Conservation (phyloP, 2,329 filamentous ascomycete species). For the Penicillium thymicola region DNA sequence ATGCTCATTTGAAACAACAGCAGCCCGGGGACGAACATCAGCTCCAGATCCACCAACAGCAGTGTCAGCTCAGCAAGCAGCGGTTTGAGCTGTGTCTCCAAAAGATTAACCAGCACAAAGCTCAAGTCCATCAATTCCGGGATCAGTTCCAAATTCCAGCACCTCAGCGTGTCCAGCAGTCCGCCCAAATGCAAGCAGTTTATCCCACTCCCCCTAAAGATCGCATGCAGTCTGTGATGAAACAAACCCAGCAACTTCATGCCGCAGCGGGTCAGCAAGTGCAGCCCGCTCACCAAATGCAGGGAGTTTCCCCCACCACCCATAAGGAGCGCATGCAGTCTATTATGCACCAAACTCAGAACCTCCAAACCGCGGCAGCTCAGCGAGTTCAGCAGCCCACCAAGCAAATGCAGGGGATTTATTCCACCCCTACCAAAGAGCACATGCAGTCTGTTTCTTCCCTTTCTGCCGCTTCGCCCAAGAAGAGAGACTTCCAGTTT, state of each 20-base stretch:
- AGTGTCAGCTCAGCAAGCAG: not conserved
- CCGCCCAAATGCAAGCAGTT: not conserved
- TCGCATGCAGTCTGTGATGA: not conserved
- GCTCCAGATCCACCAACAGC: not conserved
- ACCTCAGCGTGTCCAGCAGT: too few species aligned
- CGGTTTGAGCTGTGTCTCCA: not conserved
- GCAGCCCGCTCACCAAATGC: not conserved
- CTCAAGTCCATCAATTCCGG: not conserved
- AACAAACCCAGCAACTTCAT: not conserved
- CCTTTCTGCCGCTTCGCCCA: not conserved
- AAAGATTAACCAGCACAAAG: not conserved
- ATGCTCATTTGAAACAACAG: not conserved
- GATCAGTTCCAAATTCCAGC: too few species aligned
- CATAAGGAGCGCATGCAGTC: not conserved
- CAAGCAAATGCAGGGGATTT: not conserved
- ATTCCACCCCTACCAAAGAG: not conserved
- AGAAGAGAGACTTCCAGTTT: conserved; percentile 14
- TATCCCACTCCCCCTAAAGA: not conserved
- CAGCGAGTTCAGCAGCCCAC: not conserved
- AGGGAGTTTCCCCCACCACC: not conserved
- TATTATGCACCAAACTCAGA: not conserved
- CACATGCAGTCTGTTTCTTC: not conserved
- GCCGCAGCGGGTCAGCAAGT: not conserved
- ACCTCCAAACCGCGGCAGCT: not conserved
- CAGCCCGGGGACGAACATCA: not conserved